Base-by-base conservation (phyloP, 2,329 filamentous ascomycete genomes). In the Scolecobasidium constrictum region DNA sequence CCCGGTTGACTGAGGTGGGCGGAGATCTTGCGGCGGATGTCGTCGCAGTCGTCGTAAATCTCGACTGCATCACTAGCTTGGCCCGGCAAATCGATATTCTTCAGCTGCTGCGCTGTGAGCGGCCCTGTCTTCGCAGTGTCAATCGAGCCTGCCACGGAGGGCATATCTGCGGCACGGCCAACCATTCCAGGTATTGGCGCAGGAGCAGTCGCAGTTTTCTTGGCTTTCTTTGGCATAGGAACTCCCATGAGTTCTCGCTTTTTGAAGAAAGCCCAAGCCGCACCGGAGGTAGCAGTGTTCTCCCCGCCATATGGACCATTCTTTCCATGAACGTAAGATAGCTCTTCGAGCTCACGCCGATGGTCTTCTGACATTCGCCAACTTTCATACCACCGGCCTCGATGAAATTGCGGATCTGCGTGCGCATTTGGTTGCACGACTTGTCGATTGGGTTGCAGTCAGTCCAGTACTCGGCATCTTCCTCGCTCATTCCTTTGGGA, bases 21-120 rank as follows among this genome's bases (percentile, higher is more conserved):
- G 19, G 62, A 62, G 50, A 78, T 76, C 60, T 78, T 78, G 53
- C 62, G 66, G 37, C 75, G 68, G 12, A 78, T 53, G 40, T 73
- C 71, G 48, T 78, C 69, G 56, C 74, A 78, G 4, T 68, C 72
- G 47, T 78, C 73, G 51, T 61, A 78, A 22, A 79, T 58, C 1
- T 59, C 56, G 5, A 78, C 72, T 0, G 45, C 50, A 23, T 64
- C 61, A 1, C 56, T 51, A 0, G 64, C 64, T 53, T 79, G 73
- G 11, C 69, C 67, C 0, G 61, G 56, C 1, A 78, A 60, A 6
- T 53, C 40, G 20, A 77, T 54, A 13, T 48, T 56, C 23, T 60
- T 57, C 16, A 73, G 58, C n/a, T n/a, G n/a, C n/a, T n/a, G n/a
- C n/a, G n/a, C n/a, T n/a, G n/a, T n/a, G n/a, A n/a, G n/a, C n/a